A percentile compares a stretch with the other conserved stretches of the same genome.
Evolutionary conservation across 2,329 filamentous ascomycete species (phyloP).

Genomic region (Fusarium sp.): DNA sequence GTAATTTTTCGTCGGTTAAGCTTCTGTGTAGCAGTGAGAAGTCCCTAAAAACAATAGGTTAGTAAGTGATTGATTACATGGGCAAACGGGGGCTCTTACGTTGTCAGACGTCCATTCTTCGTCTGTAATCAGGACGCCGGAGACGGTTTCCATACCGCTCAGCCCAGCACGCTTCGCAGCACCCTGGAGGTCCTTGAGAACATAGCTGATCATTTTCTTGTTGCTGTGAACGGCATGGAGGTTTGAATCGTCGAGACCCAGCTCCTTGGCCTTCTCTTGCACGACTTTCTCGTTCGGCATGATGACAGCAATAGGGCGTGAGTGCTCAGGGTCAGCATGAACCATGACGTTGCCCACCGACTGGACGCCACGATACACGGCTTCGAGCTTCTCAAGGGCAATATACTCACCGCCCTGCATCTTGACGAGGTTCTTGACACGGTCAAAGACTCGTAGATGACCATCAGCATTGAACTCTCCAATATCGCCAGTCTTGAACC

Average conservation of each 20-base stretch:
- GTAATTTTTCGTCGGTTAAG: conserved; percentile 63
- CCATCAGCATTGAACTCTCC: conserved; percentile 85
- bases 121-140: conserved; percentile 79
- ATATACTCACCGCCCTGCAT: conserved; percentile 96
- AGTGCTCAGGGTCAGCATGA: conserved; percentile 77
- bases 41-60: conserved; percentile 53
- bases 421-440: conserved; percentile 98
- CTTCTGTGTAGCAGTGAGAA: conserved; percentile 70
- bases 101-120: conserved; percentile 90
- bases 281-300: conserved; percentile 72
- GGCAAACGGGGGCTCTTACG: conserved; percentile 63
- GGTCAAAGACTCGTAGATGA: conserved; percentile 87
- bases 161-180: conserved; percentile 73
- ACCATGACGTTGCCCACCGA: conserved; percentile 88
- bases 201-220: conserved; percentile 67
- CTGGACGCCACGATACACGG: conserved; percentile 83
- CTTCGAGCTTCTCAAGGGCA: conserved; percentile 93
- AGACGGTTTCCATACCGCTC: conserved; percentile 75
- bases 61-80: conserved; percentile 14
- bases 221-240: conserved; percentile 75
- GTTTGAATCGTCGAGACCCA: conserved; percentile 72
- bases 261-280: conserved; percentile 65
- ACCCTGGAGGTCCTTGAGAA: conserved; percentile 73
- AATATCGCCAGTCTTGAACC: conserved; percentile 98
- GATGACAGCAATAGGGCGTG: conserved; percentile 84